Evolutionary conservation across 345 rosid species (phyloP).

Genomic region (Noccaea caerulescens): DNA sequence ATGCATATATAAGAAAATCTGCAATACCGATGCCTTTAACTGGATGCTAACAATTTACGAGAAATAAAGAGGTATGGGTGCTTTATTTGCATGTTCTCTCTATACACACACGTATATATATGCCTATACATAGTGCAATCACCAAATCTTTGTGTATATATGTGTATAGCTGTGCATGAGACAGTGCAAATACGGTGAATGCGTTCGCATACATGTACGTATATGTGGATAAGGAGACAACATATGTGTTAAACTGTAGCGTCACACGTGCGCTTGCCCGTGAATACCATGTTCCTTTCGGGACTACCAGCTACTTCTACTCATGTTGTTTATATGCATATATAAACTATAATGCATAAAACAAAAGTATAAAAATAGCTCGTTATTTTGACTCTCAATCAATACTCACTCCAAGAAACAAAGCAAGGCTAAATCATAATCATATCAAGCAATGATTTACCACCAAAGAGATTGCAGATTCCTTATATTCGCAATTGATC

Average conservation of each 20-base stretch:
- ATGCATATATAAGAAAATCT: conserved; percentile 19
- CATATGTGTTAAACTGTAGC: conserved; percentile 22
- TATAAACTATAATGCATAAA: background rate
- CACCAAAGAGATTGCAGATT: too few relatives aligned
- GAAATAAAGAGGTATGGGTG: conserved; percentile 38
- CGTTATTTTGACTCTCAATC: too few relatives aligned
- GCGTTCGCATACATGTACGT: background rate
- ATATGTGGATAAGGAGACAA: conserved; percentile 42
- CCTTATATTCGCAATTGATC: too few relatives aligned
- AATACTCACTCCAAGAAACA: too few relatives aligned
- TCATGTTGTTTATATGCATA: conserved; percentile 6
- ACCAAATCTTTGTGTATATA: conserved; percentile 1
- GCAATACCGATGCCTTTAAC: conserved; percentile 39
- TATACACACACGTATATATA: conserved; percentile 16
- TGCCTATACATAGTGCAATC: background rate
- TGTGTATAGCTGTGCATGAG: background rate
- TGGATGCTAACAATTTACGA: conserved; percentile 42
- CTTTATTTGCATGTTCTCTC: conserved; percentile 41
- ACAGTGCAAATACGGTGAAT: background rate
- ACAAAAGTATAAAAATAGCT: too few relatives aligned
- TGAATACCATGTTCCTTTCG: conserved; percentile 37
- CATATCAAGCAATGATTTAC: too few relatives aligned
- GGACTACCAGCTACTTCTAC: conserved; percentile 24
- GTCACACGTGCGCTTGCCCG: conserved; percentile 38
- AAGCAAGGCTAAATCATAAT: too few relatives aligned